Conservation (phyloP, 2,329 filamentous ascomycete genomes). For the Fusarium luffae region DNA sequence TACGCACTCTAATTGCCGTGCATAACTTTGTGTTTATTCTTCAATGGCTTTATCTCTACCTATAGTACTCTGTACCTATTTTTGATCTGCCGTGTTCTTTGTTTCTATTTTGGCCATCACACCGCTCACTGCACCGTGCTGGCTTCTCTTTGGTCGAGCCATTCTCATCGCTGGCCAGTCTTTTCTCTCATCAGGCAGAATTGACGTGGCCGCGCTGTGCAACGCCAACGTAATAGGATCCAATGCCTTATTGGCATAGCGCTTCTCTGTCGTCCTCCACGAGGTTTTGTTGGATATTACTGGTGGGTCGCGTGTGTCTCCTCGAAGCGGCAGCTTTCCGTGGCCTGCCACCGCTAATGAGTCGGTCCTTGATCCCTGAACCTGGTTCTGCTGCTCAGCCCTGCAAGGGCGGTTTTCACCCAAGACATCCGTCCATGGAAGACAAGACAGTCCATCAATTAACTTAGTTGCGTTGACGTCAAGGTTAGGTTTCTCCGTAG, state of each 20-base stretch:
- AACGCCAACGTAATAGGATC: conserved; percentile 22
- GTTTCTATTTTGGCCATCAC: conserved; percentile 15
- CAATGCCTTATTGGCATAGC: conserved; percentile 20
- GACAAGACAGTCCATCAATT: not conserved
- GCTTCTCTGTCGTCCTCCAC: conserved; percentile 11
- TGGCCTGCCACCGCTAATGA: conserved; percentile 3
- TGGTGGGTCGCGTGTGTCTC: conserved; percentile 19
- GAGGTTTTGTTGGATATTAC: conserved; percentile 12
- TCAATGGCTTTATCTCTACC: not conserved
- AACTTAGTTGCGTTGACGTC: conserved; percentile 22
- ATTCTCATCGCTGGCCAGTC: not conserved
- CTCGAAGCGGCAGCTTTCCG: conserved; percentile 32
- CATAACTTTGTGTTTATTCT: conserved; percentile 27
- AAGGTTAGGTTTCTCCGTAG: conserved; percentile 17
- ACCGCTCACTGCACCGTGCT: conserved; percentile 27
- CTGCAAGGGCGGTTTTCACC: conserved; percentile 18
- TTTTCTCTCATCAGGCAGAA: not conserved
- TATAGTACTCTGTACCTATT: no score
- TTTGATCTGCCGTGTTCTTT: not conserved
- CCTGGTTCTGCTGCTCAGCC: conserved; percentile 23
- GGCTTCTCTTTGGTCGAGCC: conserved; percentile 3
- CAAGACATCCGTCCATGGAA: not conserved
- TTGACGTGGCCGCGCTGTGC: conserved; percentile 36
- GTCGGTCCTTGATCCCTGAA: conserved; percentile 10
- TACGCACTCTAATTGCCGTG: conserved; percentile 35